Conservation (phyloP, 108 stramenopile genomes). For the Pseudonitzschia delicatissima region DNA sequence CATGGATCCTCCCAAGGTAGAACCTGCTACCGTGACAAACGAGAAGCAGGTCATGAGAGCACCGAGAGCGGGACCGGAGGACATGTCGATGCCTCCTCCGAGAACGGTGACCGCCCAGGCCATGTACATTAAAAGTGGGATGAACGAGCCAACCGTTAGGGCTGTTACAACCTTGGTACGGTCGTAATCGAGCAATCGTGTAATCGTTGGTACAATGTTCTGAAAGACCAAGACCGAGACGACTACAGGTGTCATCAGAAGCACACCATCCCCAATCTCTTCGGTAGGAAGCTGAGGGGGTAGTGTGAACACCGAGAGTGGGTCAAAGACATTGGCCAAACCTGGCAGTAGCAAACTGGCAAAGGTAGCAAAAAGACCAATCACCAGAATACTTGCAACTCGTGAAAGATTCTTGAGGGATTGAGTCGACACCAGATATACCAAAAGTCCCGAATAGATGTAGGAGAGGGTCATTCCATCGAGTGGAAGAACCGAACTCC, state of each 20-base stretch:
- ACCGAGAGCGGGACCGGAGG: not conserved
- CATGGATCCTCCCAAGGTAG: constrained; percentile 50
- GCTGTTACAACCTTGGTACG: constrained; percentile 48
- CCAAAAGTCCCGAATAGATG: constrained; percentile 24
- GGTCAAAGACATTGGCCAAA: constrained; percentile 50
- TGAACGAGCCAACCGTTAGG: constrained; percentile 52
- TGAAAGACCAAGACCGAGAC: constrained; percentile 60
- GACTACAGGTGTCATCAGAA: constrained; percentile 50
- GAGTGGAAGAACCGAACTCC: not conserved
- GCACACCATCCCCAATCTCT: constrained; percentile 18
- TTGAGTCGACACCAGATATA: constrained; percentile 39
- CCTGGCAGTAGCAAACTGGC: constrained; percentile 56
- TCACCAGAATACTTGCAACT: constrained; percentile 47
- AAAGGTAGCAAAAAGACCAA: constrained; percentile 58
- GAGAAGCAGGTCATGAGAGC: constrained; percentile 53
- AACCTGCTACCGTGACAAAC: constrained; percentile 53
- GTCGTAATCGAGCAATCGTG: constrained; percentile 64
- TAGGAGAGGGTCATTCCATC: constrained; percentile 13
- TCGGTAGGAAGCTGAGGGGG: constrained; percentile 10
- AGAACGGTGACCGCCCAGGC: constrained; percentile 63
- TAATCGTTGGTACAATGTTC: constrained; percentile 77
- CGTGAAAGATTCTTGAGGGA: constrained; percentile 41
- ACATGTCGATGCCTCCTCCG: constrained; percentile 50
- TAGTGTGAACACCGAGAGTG: constrained; percentile 40
- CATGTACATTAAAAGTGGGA: constrained; percentile 69